Base-by-base conservation (phyloP, 192 early-diverging fungal genomes). In the Phlyctochytrium bullatum region DNA sequence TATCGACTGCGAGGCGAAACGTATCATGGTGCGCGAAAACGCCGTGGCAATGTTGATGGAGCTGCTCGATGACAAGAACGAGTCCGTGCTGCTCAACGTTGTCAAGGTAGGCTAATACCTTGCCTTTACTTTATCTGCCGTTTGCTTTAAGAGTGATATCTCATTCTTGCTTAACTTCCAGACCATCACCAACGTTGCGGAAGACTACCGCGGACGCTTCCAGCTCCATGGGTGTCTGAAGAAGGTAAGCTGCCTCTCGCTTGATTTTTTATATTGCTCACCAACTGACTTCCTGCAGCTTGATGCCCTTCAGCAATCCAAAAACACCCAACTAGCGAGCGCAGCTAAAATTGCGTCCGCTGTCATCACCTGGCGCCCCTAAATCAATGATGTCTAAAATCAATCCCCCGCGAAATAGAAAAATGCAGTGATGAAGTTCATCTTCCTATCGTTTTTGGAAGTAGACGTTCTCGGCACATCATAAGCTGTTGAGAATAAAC, bases 121-220 rank as follows among this genome's bases (percentile, higher is more conserved):
- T 14, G 25, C 56, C 1, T 1, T n/a, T n/a, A n/a, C n/a, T 16
- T 17, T 14, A 1, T 12, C 16, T 35, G 29, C 30, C 53, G 35
- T 54, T 52, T 14, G 12, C 30, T n/a, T n/a, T n/a, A n/a, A n/a
- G n/a, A n/a, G n/a, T n/a, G n/a, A n/a, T n/a, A n/a, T 4, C 59
- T 3, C 3, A 61, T 29, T 50, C 14, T 16, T 25, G 14, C 1
- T 17, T 62, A 0, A 20, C n/a, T 28, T 29, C 10, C 24, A 71
- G 73, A 76, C 69, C 2, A 80, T 85, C 3, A 81, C 79, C 20
- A 85, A 85, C 51, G 76, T 76, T 56, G 78, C 80, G n/a, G 83
- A 85, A 59, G 83, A 85, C 58, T 85, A 85, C 50, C 73, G 83
- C 36, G 83, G 79, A n/a, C 62, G 83, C 51, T 85, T 85, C 64